Base-by-base conservation (phyloP, 176 grass and related monocot genomes). In the Lolium perenne region DNA sequence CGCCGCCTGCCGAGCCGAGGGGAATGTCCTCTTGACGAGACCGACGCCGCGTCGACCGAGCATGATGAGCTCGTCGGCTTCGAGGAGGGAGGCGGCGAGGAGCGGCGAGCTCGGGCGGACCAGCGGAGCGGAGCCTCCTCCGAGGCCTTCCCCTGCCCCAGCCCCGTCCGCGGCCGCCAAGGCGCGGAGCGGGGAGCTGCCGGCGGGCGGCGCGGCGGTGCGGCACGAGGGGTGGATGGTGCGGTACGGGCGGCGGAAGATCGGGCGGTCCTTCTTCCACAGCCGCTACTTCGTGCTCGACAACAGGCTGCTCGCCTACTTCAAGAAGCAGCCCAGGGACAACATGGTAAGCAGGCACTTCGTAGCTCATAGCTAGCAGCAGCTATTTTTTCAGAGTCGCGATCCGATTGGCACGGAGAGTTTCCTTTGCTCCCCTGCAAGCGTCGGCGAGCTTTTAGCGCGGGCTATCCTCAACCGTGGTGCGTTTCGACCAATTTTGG, bases 261-360 rank as follows among this genome's bases (percentile, higher is more conserved):
- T 99, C 48, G 97, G 94, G 16, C 88, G 90, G 57, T 91, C 97
- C 5, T 99, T 84, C 80, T 88, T 98, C 72, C 94, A 87, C 80
- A 83, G 66, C 70, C 94, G 97, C 0, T 99, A 96, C 79, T 99
- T 99, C 61, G 90, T 96, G 59, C 91, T 99, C 70, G 92, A 94
- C 61, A 60, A 82, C 75, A 85, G 61, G 80, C 71, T 81, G 12
- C 90, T 99, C 83, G 79, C 94, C 3, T 99, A 96, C 86, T 95
- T 91, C 87, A 99, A 96, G 84, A 99, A 86, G 88, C 75, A 96
- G 80, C 97, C 97, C 22, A 92, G 67, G 74, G 92, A 94, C 82
- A 93, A 47, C 63, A 96, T 91, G 94, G 97, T 99, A 87, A 2
- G 46, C 49, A 5, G 3, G 46, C 49, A 7, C 8, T 4, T 18